These are phyloP conservation scores for Aspergillus novoparasiticus DNA, from an alignment of 2,329 filamentous ascomycete species.

Conservation along the genomic window DNA sequence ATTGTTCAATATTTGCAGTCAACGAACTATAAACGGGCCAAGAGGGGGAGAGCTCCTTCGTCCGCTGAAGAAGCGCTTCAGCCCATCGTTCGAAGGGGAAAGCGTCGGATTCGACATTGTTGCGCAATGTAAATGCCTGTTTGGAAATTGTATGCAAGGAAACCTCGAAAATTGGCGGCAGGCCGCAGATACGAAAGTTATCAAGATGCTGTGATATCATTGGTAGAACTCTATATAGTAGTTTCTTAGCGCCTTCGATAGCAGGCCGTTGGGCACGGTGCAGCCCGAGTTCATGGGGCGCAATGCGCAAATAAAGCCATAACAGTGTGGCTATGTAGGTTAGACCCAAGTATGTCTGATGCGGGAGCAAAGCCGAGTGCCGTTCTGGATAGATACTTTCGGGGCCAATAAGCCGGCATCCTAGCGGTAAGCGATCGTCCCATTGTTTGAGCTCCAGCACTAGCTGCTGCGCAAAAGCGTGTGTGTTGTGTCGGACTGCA, in stretches of 20 bases:
- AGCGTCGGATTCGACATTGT: constrained; percentile 31
- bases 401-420: constrained; percentile 39
- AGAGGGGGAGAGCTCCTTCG: constrained; percentile 25
- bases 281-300: constrained; percentile 33
- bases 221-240: constrained; percentile 38
- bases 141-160: constrained; percentile 39
- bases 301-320: constrained; percentile 38
- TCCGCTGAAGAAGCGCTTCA: constrained; percentile 35
- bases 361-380: constrained; percentile 40
- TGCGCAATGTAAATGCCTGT: constrained; percentile 34
- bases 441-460: constrained; percentile 40
- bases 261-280: constrained; percentile 36
- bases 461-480: constrained; percentile 36
- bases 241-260: constrained; percentile 39
- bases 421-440: constrained; percentile 39
- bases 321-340: constrained; percentile 41
- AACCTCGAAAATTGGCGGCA: constrained; percentile 43
- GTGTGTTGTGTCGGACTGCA: constrained; percentile 30
- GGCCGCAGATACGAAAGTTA: constrained; percentile 39
- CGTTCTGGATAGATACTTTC: constrained; percentile 41
- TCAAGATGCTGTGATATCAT: constrained; percentile 41
- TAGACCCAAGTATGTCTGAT: constrained; percentile 42
- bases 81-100: constrained; percentile 41
- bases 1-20: constrained; percentile 31
- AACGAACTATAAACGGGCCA: constrained; percentile 41